Base-by-base conservation (phyloP, 2,329 filamentous ascomycete species). In the Golovinomyces cichoracearum region DNA sequence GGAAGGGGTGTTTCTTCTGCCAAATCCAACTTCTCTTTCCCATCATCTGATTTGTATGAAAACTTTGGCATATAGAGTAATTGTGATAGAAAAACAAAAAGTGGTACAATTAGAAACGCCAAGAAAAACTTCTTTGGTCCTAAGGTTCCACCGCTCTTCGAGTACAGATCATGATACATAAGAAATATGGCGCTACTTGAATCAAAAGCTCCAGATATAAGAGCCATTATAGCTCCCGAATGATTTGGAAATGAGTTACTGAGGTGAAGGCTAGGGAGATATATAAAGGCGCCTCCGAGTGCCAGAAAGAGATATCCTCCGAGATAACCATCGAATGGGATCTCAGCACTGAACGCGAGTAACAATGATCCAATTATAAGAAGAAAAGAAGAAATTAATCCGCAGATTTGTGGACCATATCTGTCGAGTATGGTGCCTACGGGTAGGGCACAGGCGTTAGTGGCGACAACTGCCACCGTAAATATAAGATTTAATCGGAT, bases 401-500 rank as follows among this genome's bases (percentile, higher is more conserved):
- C 80, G 57, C 80, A 81, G 4, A 83, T 69, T 49, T 80, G 73
- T 13, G 86, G 86, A 1, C 86, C 86, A 58, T 74, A 86, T 52
- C 76, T 71, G 63, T 93, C 86, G 21, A 93, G 72, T 41, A 93
- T 79, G 2, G 83, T 82, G 42, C 86, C 86, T 10, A 93, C 76
- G 1, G 85, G 83, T 5, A 93, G 69, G 12, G 86, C 85, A 37
- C 77, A 83, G 12, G 93, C 80, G 57, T 93, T 93, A 35, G 85
- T 92, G 5, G 74, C 80, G 9, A 93, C 84, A 13, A 84, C 85
- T 12, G 85, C 85, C 37, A 85, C 72, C 5, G 84, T 92, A 67
- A 93, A 93, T 82, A 93, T 93, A 55, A 93, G 67, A 61, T 93
- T 93, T 50, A 93, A 70, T 51, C 69, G 70, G 48, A 76, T 73